phyloP scores from a whole-genome alignment of 2,329 filamentous ascomycete genomes.

The Didymella sp. region DNA sequence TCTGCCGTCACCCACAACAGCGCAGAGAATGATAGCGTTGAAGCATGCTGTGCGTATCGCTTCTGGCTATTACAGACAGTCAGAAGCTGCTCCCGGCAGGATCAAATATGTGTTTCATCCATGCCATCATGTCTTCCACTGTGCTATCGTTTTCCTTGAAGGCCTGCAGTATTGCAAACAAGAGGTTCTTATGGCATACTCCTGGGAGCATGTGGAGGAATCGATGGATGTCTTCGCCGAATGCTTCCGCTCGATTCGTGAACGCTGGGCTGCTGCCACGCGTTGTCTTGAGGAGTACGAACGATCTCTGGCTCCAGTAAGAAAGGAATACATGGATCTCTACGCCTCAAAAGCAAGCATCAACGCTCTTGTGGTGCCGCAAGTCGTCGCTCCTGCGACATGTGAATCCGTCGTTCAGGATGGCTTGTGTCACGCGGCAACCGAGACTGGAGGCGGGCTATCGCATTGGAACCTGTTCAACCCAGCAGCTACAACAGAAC shows the following conservation, averaged over 20 bases:
- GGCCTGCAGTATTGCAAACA: conserved; percentile 41
- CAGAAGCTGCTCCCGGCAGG: conserved; percentile 42
- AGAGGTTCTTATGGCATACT: conserved; percentile 38
- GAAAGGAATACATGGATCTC: conserved; percentile 45
- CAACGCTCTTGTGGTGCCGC: conserved; percentile 19
- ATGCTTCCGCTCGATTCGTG: conserved; percentile 45
- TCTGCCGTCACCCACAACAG: conserved; percentile 35
- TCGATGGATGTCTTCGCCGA: conserved; percentile 43
- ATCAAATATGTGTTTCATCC: conserved; percentile 51
- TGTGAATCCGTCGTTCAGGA: conserved; percentile 4
- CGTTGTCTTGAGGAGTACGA: conserved; percentile 47
- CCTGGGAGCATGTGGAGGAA: conserved; percentile 37
- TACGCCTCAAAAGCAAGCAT: conserved; percentile 39
- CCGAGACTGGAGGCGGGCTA: conserved; percentile 38
- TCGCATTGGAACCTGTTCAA: conserved; percentile 43
- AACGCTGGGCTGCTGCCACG: conserved; percentile 46
- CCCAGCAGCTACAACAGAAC: conserved; percentile 33
- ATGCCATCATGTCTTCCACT: conserved; percentile 46
- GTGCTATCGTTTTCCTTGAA: conserved; percentile 44
- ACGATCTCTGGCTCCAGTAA: conserved; percentile 38
- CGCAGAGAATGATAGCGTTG: conserved; percentile 40
- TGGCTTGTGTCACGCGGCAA: conserved; percentile 1
- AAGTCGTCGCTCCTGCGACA: conserved; percentile 2
- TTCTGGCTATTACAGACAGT: conserved; percentile 43
- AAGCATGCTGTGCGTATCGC: conserved; percentile 43